Evolutionary conservation across 1,284 basidiomycete genomes (phyloP).

Genomic region (Ustilago shanxiensis): DNA sequence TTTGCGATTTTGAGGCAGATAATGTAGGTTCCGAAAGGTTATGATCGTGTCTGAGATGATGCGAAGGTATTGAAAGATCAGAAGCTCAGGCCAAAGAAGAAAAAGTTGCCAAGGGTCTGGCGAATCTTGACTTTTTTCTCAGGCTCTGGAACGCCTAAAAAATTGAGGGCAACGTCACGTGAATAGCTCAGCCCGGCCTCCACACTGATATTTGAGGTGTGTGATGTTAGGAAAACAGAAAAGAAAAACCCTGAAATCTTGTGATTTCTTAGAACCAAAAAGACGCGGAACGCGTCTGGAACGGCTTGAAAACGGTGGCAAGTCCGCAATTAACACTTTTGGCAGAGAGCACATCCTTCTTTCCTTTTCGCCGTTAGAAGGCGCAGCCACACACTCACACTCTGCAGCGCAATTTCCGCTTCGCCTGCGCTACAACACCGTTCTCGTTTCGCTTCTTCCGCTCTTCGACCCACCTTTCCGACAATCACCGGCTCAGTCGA

Average conservation of each 20-base stretch:
- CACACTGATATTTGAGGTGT: constrained; percentile 19
- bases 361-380: neutral
- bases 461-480: neutral
- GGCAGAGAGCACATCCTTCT: neutral
- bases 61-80: neutral
- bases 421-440: neutral
- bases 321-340: constrained; percentile 48
- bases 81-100: constrained; percentile 3
- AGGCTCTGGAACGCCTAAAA: neutral
- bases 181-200: constrained; percentile 37
- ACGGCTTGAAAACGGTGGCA: constrained; percentile 20
- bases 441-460: neutral
- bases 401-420: neutral
- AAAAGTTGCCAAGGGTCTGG: constrained; percentile 24
- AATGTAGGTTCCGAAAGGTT: neutral
- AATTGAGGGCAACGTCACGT: constrained; percentile 39
- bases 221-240: constrained; percentile 3
- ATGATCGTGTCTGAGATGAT: neutral
- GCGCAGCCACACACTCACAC: too few species aligned
- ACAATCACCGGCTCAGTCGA: neutral
- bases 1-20: too few species aligned
- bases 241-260: neutral
- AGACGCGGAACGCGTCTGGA: constrained; percentile 41
- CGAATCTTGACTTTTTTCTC: constrained; percentile 18
- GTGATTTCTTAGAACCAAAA: neutral